Evolutionary conservation across 2,329 filamentous ascomycete genomes (phyloP), one percentile per base, ranked within the genome.

Genomic region (Colletotrichum paranaense): DNA sequence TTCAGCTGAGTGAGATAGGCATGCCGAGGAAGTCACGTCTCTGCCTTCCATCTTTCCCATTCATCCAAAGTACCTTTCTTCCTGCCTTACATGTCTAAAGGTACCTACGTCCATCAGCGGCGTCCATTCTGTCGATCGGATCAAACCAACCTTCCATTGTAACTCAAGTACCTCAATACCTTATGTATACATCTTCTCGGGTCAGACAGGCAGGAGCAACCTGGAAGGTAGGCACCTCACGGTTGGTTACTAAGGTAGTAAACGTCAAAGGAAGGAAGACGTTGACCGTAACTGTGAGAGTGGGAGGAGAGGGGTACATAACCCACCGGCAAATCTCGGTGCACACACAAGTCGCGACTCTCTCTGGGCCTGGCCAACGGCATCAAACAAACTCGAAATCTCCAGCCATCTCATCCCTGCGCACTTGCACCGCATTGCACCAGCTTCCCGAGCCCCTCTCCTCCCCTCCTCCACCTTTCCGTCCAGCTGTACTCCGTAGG

Each of bases 401-500:
- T 16, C 16, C 46, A 22, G 38, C 58, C 56, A 24, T 67, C 9
- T 38, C n/a, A n/a, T 55, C 49, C 57, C 46, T 72, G 35, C 57
- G 57, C 57, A 38, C 57, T 32, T 59, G 30, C 56, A 59, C 59
- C 59, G 26, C 32, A 38, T 42, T 62, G 24, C 28, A 58, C 68
- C 56, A 67, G 63, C 68, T 66, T 60, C 35, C 68, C 49, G 63
- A 49, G 57, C 57, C 63, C 56, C 68, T 28, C 60, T 28, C 35
- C 67, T 67, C 68, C 57, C 26, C 49, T 42, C 57, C 49, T 28
- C 53, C 68, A 28, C 24, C 49, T 49, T 46, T 42, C 38, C 38
- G 38, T 42, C 28, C 49, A 49, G 35, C 38, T 60, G 32, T 26
- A 35, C 26, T 42, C 38, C 68, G 16, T 26, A 32, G 42, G 14